Conservation (phyloP, 768 basidiomycete genomes). For the Boletus rufocinnamomeus region DNA sequence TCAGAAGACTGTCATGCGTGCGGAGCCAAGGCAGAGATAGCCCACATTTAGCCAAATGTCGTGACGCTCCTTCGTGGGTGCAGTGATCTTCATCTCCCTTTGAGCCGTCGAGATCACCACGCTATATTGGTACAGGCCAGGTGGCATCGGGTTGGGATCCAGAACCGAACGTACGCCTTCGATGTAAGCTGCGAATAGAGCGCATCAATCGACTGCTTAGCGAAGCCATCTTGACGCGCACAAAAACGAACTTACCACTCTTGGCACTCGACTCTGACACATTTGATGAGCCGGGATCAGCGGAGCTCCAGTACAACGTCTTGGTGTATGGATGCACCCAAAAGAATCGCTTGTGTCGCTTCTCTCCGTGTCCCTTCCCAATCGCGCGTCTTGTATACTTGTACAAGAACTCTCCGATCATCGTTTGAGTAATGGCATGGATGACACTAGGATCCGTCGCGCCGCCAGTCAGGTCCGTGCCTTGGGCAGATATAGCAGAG, state of each 20-base stretch:
- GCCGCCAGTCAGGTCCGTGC: slow-evolving; percentile 31
- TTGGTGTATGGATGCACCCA: slow-evolving; percentile 99
- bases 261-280: slow-evolving; percentile 93
- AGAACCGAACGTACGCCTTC: slow-evolving; percentile 90
- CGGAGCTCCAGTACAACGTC: slow-evolving; percentile 95
- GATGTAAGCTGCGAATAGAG: slow-evolving; percentile 70
- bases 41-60: slow-evolving; percentile 94
- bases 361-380: slow-evolving; percentile 88
- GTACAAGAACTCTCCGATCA: slow-evolving; percentile 99
- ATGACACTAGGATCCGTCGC: slow-evolving; percentile 89
- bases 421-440: slow-evolving; percentile 98
- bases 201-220: slow-evolving; percentile 4
- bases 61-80: slow-evolving; percentile 91
- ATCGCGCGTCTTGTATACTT: slow-evolving; percentile 92
- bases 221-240: slow-evolving; percentile 8
- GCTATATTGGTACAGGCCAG: slow-evolving; percentile 90
- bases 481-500: slow-evolving; percentile 49
- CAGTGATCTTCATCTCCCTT: slow-evolving; percentile 98
- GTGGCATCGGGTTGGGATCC: slow-evolving; percentile 95
- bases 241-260: slow-evolving; percentile 71
- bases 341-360: slow-evolving; percentile 93
- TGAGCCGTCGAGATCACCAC: slow-evolving; percentile 91
- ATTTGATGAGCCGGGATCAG: slow-evolving; percentile 87
- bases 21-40: slow-evolving; percentile 18
- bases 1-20: slow-evolving; percentile 10